Percentiles rank a stretch among this genome's conserved stretches.
These are phyloP conservation scores for Soucietia sequanensis DNA, from an alignment of 805 yeast species.

Conservation along the genomic window DNA sequence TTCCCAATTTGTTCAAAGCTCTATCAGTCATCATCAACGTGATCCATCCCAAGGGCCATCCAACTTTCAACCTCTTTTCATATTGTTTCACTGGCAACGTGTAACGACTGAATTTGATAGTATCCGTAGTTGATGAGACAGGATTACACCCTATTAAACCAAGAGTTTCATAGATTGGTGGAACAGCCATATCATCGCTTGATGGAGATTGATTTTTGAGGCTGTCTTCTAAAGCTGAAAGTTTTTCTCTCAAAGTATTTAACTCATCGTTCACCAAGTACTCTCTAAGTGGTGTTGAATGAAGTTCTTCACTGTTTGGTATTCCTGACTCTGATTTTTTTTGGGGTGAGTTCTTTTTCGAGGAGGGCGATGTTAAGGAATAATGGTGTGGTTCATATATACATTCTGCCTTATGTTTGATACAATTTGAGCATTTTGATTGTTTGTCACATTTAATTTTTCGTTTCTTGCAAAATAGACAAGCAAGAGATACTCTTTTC, in stretches of 20 bases:
- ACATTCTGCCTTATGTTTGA: constrained; percentile 30
- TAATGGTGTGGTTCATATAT: neutral
- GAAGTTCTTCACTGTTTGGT: too few species aligned
- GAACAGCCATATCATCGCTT: too few species aligned
- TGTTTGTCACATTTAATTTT: constrained; percentile 39
- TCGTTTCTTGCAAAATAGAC: constrained; percentile 34
- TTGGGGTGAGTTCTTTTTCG: too few species aligned
- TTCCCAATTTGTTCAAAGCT: constrained; percentile 12
- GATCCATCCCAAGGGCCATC: constrained; percentile 31
- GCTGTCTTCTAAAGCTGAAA: neutral
- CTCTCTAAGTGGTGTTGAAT: too few species aligned
- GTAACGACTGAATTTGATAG: constrained; percentile 12
- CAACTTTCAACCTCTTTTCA: constrained; percentile 9
- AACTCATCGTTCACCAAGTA: neutral
- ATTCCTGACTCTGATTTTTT: too few species aligned
- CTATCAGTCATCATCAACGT: constrained; percentile 27
- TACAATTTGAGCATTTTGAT: constrained; percentile 36
- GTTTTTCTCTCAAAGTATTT: neutral
- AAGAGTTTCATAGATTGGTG: too few species aligned
- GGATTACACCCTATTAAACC: constrained; percentile 13
- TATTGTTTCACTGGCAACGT: neutral
- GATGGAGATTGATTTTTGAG: neutral
- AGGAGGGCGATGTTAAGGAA: neutral
- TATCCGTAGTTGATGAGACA: constrained; percentile 10
- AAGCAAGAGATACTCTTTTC: constrained; percentile 11